Conservation (phyloP, 2,329 filamentous ascomycete genomes). For the Ophiocordyceps camponoti-leonardi region DNA sequence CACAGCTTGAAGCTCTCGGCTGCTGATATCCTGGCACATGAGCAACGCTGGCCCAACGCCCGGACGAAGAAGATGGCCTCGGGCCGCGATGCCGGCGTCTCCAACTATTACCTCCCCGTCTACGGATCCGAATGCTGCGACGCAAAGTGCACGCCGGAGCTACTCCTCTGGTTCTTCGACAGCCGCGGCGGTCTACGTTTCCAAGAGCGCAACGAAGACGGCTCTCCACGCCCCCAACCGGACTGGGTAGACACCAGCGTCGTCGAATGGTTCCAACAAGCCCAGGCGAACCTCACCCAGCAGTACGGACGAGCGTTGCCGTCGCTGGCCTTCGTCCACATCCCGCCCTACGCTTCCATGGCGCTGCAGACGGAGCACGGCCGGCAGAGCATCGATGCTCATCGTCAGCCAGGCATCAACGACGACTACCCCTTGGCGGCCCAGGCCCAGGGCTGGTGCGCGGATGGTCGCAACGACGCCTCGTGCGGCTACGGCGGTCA, state of each 20-base stretch:
- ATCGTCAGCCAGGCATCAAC: constrained; percentile 26
- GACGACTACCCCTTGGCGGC: constrained; percentile 22
- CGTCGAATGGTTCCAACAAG: constrained; percentile 25
- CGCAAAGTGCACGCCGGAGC: constrained; percentile 16
- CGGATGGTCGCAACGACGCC: constrained; percentile 17
- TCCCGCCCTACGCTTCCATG: constrained; percentile 25
- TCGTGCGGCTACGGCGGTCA: constrained; percentile 27
- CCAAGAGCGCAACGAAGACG: constrained; percentile 15
- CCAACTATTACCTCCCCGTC: constrained; percentile 31
- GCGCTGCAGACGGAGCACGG: constrained; percentile 17
- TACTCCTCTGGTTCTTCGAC: constrained; percentile 59
- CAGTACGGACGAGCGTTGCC: constrained; percentile 19
- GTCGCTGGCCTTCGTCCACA: constrained; percentile 30
- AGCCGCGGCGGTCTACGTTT: constrained; percentile 39
- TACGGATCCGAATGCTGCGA: constrained; percentile 17
- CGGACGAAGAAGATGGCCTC: constrained; percentile 23
- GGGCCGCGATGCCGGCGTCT: constrained; percentile 17
- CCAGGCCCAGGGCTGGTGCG: constrained; percentile 27
- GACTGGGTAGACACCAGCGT: constrained; percentile 28
- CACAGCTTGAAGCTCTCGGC: constrained; percentile 39
- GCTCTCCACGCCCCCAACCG: constrained; percentile 16
- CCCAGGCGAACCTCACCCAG: constrained; percentile 11
- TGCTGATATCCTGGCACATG: constrained; percentile 21
- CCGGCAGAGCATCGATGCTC: constrained; percentile 12
- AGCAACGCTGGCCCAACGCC: constrained; percentile 19